Evolutionary conservation across 139 green algal genomes (phyloP).

Genomic region (Protoeuglena noctilucae): DNA sequence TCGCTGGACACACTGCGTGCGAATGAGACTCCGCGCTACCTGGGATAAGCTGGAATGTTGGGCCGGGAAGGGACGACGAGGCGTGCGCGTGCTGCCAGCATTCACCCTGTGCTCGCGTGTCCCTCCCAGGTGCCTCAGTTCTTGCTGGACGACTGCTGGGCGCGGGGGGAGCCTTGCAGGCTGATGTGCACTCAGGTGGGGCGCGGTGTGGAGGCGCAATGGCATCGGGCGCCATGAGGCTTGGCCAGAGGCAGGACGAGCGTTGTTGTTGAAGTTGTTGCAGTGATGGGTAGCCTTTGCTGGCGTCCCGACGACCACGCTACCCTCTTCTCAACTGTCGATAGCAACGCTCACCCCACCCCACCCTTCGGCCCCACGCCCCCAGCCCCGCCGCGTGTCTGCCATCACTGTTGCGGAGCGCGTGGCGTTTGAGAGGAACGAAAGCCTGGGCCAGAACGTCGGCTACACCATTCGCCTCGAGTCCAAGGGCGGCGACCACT

Average conservation of each 20-base stretch:
- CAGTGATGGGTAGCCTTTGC: too few relatives aligned
- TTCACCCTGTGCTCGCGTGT: too few relatives aligned
- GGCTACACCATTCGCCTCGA: constrained; percentile 9
- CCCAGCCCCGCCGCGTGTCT: constrained; percentile 15
- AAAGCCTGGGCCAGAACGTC: constrained; percentile 4
- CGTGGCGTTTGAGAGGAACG: constrained; percentile 11
- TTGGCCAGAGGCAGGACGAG: too few relatives aligned
- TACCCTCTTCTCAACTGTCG: neutral
- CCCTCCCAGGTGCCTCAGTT: constrained; percentile 53
- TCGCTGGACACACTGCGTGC: too few relatives aligned
- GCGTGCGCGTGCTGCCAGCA: too few relatives aligned
- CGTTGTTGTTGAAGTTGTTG: too few relatives aligned
- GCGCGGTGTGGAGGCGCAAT: too few relatives aligned
- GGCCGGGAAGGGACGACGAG: too few relatives aligned
- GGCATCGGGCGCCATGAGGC: too few relatives aligned
- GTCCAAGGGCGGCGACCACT: constrained; percentile 10
- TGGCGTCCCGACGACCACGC: constrained; percentile 4
- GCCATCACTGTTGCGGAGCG: constrained; percentile 15
- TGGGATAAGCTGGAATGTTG: too few relatives aligned
- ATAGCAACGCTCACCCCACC: neutral
- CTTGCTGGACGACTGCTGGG: constrained; percentile 41
- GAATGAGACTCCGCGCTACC: too few relatives aligned
- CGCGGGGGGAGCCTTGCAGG: constrained; percentile 6
- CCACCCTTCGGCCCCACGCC: too few relatives aligned
- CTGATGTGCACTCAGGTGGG: constrained; percentile 31